These are phyloP conservation scores for Kwoniella pini DNA, from an alignment of 768 basidiomycete genomes.

Conservation along the genomic window DNA sequence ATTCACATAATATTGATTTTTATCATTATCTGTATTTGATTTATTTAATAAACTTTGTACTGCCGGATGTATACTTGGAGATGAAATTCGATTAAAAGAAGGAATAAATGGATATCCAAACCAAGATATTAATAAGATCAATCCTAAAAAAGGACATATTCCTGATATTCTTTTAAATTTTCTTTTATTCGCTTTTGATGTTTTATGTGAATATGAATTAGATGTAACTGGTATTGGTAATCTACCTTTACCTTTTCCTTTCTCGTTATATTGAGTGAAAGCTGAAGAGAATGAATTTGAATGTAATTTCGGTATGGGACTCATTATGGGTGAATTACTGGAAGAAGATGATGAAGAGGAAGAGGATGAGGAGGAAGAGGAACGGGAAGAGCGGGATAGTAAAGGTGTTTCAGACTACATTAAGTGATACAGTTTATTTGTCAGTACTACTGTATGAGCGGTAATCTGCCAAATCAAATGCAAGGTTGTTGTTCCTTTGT, in stretches of 20 bases:
- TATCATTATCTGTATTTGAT: too few relatives aligned
- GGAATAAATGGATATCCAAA: neutral
- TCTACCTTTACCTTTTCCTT: neutral
- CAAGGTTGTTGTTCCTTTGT: too few relatives aligned
- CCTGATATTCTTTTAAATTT: neutral
- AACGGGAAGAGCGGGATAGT: slow-evolving; percentile 1
- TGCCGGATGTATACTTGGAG: neutral
- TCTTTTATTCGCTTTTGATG: neutral
- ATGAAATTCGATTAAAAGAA: neutral
- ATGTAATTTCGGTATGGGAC: neutral
- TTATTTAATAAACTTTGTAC: neutral
- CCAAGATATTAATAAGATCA: neutral
- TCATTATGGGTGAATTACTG: neutral
- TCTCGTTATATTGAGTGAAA: neutral
- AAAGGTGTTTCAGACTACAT: slow-evolving; percentile 7
- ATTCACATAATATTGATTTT: too few relatives aligned
- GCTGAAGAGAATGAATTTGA: neutral
- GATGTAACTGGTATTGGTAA: neutral
- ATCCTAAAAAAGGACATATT: neutral
- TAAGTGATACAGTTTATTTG: neutral
- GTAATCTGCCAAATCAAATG: too few relatives aligned
- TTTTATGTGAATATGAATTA: neutral
- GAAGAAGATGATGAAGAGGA: neutral
- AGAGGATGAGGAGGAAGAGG: neutral
- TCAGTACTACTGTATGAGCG: neutral